Evolutionary conservation across 2,329 filamentous ascomycete species (phyloP).

Genomic region (Exophiala xenobiotica): DNA sequence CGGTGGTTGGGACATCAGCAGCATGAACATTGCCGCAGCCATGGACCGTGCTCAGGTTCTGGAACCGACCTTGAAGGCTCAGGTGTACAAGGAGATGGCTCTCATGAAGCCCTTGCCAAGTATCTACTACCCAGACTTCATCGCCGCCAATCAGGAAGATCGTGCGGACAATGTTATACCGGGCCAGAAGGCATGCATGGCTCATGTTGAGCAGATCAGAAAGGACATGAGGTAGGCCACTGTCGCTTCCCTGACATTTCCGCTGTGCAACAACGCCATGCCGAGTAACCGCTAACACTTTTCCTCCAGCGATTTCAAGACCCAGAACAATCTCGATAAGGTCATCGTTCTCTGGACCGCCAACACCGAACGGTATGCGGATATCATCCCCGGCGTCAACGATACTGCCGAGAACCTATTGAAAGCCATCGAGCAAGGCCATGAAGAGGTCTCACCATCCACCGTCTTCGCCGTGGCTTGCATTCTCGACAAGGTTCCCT

Average conservation of each 20-base stretch:
- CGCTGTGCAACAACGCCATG: not conserved
- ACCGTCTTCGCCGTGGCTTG: slow-evolving; percentile 94
- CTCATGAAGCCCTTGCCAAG: slow-evolving; percentile 84
- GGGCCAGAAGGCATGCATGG: slow-evolving; percentile 78
- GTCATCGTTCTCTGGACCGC: slow-evolving; percentile 98
- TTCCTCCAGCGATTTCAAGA: slow-evolving; percentile 76
- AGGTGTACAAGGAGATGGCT: slow-evolving; percentile 91
- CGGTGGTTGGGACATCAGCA: slow-evolving; percentile 96
- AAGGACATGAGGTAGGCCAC: slow-evolving; percentile 74
- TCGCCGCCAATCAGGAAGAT: slow-evolving; percentile 96
- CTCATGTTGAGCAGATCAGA: slow-evolving; percentile 89
- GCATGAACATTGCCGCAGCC: slow-evolving; percentile 80
- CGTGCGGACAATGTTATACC: slow-evolving; percentile 87
- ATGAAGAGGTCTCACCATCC: slow-evolving; percentile 89
- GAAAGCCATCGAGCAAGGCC: slow-evolving; percentile 79
- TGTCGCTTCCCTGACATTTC: not conserved
- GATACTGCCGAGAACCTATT: slow-evolving; percentile 95
- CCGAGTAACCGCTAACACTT: slow-evolving; percentile 6
- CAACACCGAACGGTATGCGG: slow-evolving; percentile 96
- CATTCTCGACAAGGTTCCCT: slow-evolving; percentile 84
- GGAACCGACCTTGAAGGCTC: slow-evolving; percentile 87
- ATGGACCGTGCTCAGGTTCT: slow-evolving; percentile 97
- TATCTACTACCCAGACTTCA: slow-evolving; percentile 99
- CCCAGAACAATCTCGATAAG: slow-evolving; percentile 80
- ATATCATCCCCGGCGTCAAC: slow-evolving; percentile 84